A percentile compares a stretch with the other conserved stretches of the same genome.
Evolutionary conservation across 495 filamentous ascomycete genomes (phyloP).

Genomic region (Annulohypoxylon maeteangense): DNA sequence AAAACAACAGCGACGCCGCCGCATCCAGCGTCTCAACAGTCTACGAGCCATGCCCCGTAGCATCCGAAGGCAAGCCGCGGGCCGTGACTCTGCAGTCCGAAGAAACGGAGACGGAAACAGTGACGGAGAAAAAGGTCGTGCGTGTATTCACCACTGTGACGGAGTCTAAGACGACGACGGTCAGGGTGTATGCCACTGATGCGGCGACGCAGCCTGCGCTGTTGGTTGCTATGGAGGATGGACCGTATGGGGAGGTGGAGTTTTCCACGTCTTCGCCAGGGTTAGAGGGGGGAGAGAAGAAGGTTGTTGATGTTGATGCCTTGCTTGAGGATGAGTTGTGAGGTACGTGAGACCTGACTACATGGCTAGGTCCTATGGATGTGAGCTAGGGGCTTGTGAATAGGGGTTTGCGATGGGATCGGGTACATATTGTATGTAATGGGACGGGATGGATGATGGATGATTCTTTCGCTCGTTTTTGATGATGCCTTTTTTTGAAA

Average conservation of each 20-base stretch:
- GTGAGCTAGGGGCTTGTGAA: neutral
- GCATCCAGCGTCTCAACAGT: slow-evolving; percentile 29
- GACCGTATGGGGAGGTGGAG: slow-evolving; percentile 10
- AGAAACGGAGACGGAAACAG: slow-evolving; percentile 36
- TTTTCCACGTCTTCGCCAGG: neutral
- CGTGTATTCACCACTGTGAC: slow-evolving; percentile 55
- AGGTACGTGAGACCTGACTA: too few species aligned
- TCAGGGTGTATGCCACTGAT: slow-evolving; percentile 42
- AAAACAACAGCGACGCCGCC: neutral
- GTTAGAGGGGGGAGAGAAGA: slow-evolving; percentile 10
- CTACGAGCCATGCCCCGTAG: slow-evolving; percentile 40
- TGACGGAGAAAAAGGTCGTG: slow-evolving; percentile 50
- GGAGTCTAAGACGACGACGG: slow-evolving; percentile 35
- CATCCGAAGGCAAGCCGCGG: neutral
- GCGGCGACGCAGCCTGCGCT: neutral
- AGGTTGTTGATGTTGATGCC: neutral
- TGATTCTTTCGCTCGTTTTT: slow-evolving; percentile 9
- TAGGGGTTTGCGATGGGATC: neutral
- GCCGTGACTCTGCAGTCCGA: slow-evolving; percentile 18
- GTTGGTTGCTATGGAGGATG: slow-evolving; percentile 30
- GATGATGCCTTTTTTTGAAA: slow-evolving; percentile 12
- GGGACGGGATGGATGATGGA: slow-evolving; percentile 1
- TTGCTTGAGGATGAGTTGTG: neutral
- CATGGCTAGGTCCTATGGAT: too few species aligned
- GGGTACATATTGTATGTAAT: slow-evolving; percentile 29